Percentiles rank a stretch among this genome's conserved stretches.
Conservation (phyloP, 78 protist species). For the Dictyostelium brefeldianum region DNA sequence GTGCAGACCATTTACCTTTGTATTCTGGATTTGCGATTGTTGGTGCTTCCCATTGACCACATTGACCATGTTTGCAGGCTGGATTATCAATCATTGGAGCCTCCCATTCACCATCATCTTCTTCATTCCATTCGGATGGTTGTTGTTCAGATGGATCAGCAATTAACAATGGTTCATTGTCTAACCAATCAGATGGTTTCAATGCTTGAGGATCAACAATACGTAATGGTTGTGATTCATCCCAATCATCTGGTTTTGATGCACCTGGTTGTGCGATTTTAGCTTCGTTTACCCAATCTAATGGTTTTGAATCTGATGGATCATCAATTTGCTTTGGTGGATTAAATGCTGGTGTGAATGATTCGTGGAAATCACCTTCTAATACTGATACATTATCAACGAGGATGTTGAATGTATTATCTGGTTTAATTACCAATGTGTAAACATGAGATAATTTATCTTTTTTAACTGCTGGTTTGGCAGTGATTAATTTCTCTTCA, state of each 20-base stretch:
- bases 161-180: conserved; percentile 89
- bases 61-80: conserved; percentile 76
- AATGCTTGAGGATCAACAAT: conserved; percentile 92
- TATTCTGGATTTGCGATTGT: conserved; percentile 93
- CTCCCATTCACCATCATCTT: conserved; percentile 99
- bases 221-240: conserved; percentile 88
- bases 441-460: conserved; percentile 97
- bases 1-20: conserved; percentile 82
- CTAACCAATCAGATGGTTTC: conserved; percentile 98
- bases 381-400: conserved; percentile 89
- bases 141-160: conserved; percentile 89
- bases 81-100: conserved; percentile 96
- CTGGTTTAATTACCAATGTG: conserved; percentile 95
- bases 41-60: conserved; percentile 93
- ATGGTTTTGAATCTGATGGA: conserved; percentile 93
- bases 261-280: conserved; percentile 84
- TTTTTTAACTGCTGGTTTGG: conserved; percentile 43
- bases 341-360: conserved; percentile 87
- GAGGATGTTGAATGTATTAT: conserved; percentile 93
- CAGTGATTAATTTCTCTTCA: conserved; percentile 79
- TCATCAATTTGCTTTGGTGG: conserved; percentile 94
- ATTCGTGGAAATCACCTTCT: conserved; percentile 88
- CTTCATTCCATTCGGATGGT: conserved; percentile 99
- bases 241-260: conserved; percentile 94
- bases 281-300: conserved; percentile 96